Percentiles rank a stretch among this genome's conserved stretches.
phyloP scores from a whole-genome alignment of 1,284 basidiomycete genomes.

The Ceratorhiza oryzae-sativae region DNA sequence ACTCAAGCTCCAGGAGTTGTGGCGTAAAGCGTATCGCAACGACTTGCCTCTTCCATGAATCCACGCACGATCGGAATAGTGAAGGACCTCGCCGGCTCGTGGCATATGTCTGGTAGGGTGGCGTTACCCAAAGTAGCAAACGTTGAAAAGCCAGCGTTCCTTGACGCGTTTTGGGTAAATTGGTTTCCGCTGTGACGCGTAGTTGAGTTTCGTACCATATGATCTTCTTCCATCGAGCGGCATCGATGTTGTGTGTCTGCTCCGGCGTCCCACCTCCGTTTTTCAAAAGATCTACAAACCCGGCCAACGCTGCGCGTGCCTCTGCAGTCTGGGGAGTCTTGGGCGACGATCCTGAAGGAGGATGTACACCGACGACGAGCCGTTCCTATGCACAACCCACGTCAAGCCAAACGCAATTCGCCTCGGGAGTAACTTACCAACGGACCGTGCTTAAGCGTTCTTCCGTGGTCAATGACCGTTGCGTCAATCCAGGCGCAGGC shows the following conservation, averaged over 20 bases:
- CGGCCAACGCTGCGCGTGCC: conserved; percentile 47
- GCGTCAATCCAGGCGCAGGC: conserved; percentile 55
- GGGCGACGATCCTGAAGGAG: conserved; percentile 42
- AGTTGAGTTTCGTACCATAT: conserved; percentile 50
- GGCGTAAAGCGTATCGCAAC: conserved; percentile 10
- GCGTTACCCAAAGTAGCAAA: conserved; percentile 54
- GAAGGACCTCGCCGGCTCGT: conserved; percentile 43
- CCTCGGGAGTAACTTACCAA: conserved; percentile 45
- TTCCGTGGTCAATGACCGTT: conserved; percentile 50
- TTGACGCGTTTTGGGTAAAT: conserved; percentile 37
- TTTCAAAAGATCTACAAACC: conserved; percentile 50
- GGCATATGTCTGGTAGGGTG: conserved; percentile 51
- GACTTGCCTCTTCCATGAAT: conserved; percentile 49
- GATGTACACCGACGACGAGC: conserved; percentile 52
- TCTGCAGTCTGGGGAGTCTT: conserved; percentile 42
- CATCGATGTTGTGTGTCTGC: conserved; percentile 52
- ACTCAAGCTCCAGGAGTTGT: background rate
- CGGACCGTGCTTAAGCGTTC: conserved; percentile 49
- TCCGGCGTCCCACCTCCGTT: conserved; percentile 52
- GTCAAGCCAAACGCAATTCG: background rate
- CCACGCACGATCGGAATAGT: conserved; percentile 51
- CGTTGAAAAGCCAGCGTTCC: conserved; percentile 54
- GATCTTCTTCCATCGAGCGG: conserved; percentile 57
- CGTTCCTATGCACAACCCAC: conserved; percentile 45
- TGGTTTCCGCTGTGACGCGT: background rate